Conservation (phyloP, 257 asterid genomes). For the Plantago major region DNA sequence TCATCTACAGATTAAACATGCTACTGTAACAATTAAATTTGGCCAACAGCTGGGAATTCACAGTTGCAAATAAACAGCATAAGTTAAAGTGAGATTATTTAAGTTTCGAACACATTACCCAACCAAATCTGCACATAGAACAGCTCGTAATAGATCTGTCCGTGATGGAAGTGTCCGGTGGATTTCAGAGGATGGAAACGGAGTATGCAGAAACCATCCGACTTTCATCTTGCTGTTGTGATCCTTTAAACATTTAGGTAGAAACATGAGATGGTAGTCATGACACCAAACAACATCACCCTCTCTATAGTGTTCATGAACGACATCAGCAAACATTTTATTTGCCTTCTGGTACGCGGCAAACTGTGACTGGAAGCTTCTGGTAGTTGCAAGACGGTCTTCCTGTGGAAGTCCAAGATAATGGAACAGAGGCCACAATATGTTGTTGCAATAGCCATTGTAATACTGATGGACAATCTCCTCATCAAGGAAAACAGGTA, state of each 20-base stretch:
- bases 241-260: constrained; percentile 76
- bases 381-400: constrained; percentile 86
- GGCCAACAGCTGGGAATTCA: constrained; percentile 6
- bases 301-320: constrained; percentile 64
- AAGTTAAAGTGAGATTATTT: neutral
- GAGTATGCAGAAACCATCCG: constrained; percentile 97
- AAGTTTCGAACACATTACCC: constrained; percentile 46
- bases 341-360: constrained; percentile 80
- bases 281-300: constrained; percentile 98
- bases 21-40: constrained; percentile 10
- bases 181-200: constrained; percentile 94
- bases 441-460: constrained; percentile 91
- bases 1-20: neutral
- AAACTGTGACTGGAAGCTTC: constrained; percentile 92
- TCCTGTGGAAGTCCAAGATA: constrained; percentile 96
- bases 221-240: constrained; percentile 76
- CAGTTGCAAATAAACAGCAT: neutral
- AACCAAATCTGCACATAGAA: constrained; percentile 85
- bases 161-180: constrained; percentile 94
- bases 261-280: constrained; percentile 95
- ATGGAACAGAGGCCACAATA: constrained; percentile 91
- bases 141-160: constrained; percentile 74
- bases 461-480: constrained; percentile 91
- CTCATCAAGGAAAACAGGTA: constrained; percentile 89
- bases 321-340: constrained; percentile 94